phyloP scores from a whole-genome alignment of 805 yeast genomes.

The Cyberlindnera mycetangii region DNA sequence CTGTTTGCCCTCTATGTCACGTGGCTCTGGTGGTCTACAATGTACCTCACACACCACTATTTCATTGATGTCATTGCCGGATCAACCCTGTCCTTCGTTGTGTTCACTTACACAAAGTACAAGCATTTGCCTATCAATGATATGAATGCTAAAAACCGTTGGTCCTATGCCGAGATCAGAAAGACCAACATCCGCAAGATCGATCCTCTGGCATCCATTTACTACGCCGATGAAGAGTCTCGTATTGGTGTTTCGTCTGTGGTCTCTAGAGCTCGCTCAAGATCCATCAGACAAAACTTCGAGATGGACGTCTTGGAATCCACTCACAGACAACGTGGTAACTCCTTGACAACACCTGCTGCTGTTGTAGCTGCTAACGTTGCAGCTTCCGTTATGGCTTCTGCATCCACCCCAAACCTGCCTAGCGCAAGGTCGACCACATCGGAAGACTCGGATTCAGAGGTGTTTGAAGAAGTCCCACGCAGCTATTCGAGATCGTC shows the following conservation, averaged over 20 bases:
- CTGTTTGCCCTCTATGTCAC: slow-evolving; percentile 74
- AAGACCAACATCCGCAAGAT: slow-evolving; percentile 30
- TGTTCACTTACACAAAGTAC: slow-evolving; percentile 68
- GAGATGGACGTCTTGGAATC: slow-evolving; percentile 24
- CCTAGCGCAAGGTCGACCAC: slow-evolving; percentile 8
- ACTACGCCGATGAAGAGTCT: slow-evolving; percentile 30
- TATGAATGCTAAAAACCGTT: slow-evolving; percentile 57
- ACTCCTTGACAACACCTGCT: slow-evolving; percentile 4
- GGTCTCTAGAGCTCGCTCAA: slow-evolving; percentile 17
- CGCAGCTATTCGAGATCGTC: slow-evolving; percentile 33
- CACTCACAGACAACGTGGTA: slow-evolving; percentile 16
- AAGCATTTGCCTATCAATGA: slow-evolving; percentile 62
- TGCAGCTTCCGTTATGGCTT: neutral
- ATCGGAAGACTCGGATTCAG: slow-evolving; percentile 17
- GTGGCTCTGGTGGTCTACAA: slow-evolving; percentile 98
- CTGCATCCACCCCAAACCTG: neutral
- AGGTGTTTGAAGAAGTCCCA: slow-evolving; percentile 21
- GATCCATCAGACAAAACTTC: slow-evolving; percentile 24
- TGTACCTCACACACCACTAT: slow-evolving; percentile 96
- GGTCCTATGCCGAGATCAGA: slow-evolving; percentile 53
- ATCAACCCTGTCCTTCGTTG: slow-evolving; percentile 70
- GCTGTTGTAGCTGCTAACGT: slow-evolving; percentile 2
- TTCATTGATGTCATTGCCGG: slow-evolving; percentile 95
- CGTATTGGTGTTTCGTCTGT: neutral
- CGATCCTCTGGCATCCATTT: slow-evolving; percentile 35